phyloP scores from a whole-genome alignment of 805 yeast genomes.

The Schizosaccharomyces octosporus region DNA sequence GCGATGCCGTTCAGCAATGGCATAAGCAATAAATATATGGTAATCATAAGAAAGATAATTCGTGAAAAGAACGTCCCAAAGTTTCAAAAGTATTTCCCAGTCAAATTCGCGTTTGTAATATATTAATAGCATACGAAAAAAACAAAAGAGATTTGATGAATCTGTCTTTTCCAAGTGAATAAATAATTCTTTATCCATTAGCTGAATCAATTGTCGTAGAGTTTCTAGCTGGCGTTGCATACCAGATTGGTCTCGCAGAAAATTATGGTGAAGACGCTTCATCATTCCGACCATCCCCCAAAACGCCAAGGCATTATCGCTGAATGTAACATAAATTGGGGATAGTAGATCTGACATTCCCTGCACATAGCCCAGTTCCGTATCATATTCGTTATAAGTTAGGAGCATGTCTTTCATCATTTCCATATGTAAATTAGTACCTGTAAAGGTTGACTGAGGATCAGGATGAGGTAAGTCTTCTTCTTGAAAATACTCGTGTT shows the following conservation, averaged over 20 bases:
- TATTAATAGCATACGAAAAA: slow-evolving; percentile 80
- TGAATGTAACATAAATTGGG: slow-evolving; percentile 40
- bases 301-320: slow-evolving; percentile 58
- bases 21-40: slow-evolving; percentile 66
- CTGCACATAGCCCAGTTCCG: slow-evolving; percentile 78
- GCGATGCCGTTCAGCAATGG: slow-evolving; percentile 71
- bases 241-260: slow-evolving; percentile 74
- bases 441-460: slow-evolving; percentile 26
- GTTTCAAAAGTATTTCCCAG: slow-evolving; percentile 45
- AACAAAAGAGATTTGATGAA: slow-evolving; percentile 72
- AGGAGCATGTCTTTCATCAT: slow-evolving; percentile 52
- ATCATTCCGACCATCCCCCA: slow-evolving; percentile 74
- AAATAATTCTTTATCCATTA: slow-evolving; percentile 69
- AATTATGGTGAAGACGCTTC: slow-evolving; percentile 90
- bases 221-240: slow-evolving; percentile 73
- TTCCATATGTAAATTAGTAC: slow-evolving; percentile 56
- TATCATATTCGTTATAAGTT: slow-evolving; percentile 66
- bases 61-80: slow-evolving; percentile 91
- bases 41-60: slow-evolving; percentile 69
- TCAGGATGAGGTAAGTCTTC: slow-evolving; percentile 18
- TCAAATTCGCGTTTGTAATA: slow-evolving; percentile 85
- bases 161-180: slow-evolving; percentile 70
- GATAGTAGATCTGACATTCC: slow-evolving; percentile 91
- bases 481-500: slow-evolving; percentile 36
- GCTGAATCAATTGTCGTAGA: slow-evolving; percentile 61